These are phyloP conservation scores for Anacardium occidentale DNA, from an alignment of 345 rosid genomes.

Conservation along the genomic window DNA sequence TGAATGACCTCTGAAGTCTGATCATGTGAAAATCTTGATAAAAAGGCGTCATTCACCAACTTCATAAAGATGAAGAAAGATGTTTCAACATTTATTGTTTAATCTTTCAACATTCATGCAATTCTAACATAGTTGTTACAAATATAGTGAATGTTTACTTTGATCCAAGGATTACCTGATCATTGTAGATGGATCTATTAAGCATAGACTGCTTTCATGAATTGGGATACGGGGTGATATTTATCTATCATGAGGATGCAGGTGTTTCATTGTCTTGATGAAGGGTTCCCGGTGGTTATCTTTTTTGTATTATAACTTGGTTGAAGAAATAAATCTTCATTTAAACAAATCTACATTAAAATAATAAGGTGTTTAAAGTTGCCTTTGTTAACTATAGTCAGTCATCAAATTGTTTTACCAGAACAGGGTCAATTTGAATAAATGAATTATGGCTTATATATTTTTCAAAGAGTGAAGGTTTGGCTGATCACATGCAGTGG, in stretches of 20 bases:
- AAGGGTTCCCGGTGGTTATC: neutral
- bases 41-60: too few relatives aligned
- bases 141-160: neutral
- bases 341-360: neutral
- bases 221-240: neutral
- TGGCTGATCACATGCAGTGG: conserved; percentile 5
- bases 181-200: neutral
- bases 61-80: conserved; percentile 1
- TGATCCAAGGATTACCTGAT: neutral
- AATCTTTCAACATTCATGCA: neutral
- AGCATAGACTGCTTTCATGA: neutral
- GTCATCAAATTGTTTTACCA: neutral
- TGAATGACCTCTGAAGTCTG: neutral
- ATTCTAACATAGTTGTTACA: neutral
- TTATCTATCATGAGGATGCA: neutral
- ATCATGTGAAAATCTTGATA: neutral
- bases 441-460: neutral
- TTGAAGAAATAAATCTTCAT: too few relatives aligned
- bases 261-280: neutral
- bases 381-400: neutral
- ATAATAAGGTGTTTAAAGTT: neutral
- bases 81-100: neutral
- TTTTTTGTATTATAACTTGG: neutral
- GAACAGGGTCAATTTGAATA: neutral
- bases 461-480: neutral